Evolutionary conservation across 2,329 filamentous ascomycete species (phyloP).

Genomic region (Trichoderma gracile): DNA sequence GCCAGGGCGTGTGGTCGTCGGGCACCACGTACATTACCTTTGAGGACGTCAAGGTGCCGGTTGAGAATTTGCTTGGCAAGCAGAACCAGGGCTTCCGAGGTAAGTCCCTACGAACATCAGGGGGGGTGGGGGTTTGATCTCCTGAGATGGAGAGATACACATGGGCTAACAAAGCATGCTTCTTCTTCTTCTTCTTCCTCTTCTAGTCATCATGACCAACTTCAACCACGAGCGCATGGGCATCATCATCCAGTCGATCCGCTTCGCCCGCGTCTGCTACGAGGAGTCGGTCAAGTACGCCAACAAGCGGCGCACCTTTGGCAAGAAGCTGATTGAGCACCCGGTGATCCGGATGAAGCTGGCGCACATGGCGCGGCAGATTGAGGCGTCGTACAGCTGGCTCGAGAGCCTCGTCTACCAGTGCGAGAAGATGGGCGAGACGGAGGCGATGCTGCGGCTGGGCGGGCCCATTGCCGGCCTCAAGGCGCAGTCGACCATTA

Average conservation of each 20-base stretch:
- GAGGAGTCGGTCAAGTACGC: constrained; percentile 96
- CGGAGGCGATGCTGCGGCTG: constrained; percentile 92
- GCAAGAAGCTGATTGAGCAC: constrained; percentile 94
- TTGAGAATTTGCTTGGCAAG: constrained; percentile 98
- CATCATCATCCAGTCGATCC: constrained; percentile 95
- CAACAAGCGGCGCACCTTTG: constrained; percentile 95
- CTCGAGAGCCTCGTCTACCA: constrained; percentile 94
- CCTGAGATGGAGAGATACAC: too few relatives aligned
- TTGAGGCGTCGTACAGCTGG: constrained; percentile 97
- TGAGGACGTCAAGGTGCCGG: constrained; percentile 97
- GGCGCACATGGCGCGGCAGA: constrained; percentile 96
- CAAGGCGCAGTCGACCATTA: constrained; percentile 91
- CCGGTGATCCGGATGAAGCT: constrained; percentile 97
- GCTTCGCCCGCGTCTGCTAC: constrained; percentile 95
- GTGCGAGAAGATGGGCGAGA: constrained; percentile 88
- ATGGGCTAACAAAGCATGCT: constrained; percentile 17
- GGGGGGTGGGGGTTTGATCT: too few relatives aligned
- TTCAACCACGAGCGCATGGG: constrained; percentile 99
- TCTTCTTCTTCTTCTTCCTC: too few relatives aligned
- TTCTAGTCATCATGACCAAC: constrained; percentile 94
- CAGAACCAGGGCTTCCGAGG: constrained; percentile 96
- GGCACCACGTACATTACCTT: constrained; percentile 98
- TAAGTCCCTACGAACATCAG: constrained; percentile 36
- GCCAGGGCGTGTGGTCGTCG: constrained; percentile 93
- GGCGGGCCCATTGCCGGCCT: constrained; percentile 90